phyloP scores from a whole-genome alignment of 371 early-diverging fungal species.

The Dichotomocladium elegans region DNA sequence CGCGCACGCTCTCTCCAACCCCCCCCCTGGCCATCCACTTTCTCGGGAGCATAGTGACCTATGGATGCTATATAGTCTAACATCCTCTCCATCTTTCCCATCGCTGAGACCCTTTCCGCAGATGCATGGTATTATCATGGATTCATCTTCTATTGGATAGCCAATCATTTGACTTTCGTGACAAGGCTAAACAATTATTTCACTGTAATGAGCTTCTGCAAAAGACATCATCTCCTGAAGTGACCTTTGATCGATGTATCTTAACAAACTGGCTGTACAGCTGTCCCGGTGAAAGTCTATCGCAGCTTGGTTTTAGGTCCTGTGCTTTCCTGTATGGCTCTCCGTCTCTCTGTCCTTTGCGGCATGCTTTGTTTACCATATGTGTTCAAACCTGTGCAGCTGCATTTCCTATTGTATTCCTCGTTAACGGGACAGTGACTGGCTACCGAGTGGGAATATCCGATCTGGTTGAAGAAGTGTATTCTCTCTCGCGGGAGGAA shows the following conservation, averaged over 20 bases:
- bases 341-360: no score
- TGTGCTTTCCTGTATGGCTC: background rate
- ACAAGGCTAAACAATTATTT: no score
- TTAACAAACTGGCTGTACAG: constrained; percentile 22
- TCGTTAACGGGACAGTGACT: constrained; percentile 31
- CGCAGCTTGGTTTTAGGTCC: background rate
- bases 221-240: constrained; percentile 17
- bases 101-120: no score
- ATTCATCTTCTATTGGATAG: no score
- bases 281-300: constrained; percentile 22
- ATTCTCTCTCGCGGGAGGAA: constrained; percentile 73
- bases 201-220: no score
- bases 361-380: constrained; percentile 29
- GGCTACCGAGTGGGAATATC: constrained; percentile 59
- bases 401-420: constrained; percentile 18
- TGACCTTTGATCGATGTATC: constrained; percentile 6
- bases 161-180: no score
- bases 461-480: constrained; percentile 87
- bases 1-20: no score
- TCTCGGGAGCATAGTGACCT: no score
- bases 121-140: no score
- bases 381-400: constrained; percentile 21
- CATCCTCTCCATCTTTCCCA: no score
- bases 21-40: no score
- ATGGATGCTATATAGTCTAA: no score